Conservation (phyloP, 495 filamentous ascomycete species). For the Penicillium taxi region DNA sequence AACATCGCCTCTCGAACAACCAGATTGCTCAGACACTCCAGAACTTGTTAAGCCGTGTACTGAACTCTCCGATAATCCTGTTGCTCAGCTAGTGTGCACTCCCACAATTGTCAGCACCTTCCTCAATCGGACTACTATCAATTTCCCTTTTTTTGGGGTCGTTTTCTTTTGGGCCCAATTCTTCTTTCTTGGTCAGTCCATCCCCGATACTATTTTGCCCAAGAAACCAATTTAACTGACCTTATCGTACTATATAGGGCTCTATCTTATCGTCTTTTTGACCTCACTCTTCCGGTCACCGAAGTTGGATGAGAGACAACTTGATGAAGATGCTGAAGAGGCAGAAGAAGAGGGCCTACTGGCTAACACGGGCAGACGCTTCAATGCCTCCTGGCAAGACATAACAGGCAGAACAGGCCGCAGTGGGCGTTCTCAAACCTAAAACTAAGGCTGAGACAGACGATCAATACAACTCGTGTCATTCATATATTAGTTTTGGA, state of each 20-base stretch:
- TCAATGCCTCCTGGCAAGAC: slow-evolving; percentile 83
- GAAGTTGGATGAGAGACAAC: slow-evolving; percentile 58
- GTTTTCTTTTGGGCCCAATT: slow-evolving; percentile 95
- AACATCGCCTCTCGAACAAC: slow-evolving; percentile 47
- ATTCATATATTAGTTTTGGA: too few relatives aligned
- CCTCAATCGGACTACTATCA: slow-evolving; percentile 85
- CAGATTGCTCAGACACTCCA: slow-evolving; percentile 69
- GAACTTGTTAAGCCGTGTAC: slow-evolving; percentile 74
- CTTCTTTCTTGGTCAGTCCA: slow-evolving; percentile 60
- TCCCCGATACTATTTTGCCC: not conserved
- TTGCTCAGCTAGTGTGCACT: slow-evolving; percentile 71
- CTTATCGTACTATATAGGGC: slow-evolving; percentile 24
- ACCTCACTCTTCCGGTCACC: slow-evolving; percentile 74
- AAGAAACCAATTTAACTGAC: not conserved
- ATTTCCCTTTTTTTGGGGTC: slow-evolving; percentile 93
- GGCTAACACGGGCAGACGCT: slow-evolving; percentile 67
- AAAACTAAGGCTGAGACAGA: too few relatives aligned
- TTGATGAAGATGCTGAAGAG: slow-evolving; percentile 86
- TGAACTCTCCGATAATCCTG: slow-evolving; percentile 53
- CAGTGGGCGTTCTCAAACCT: slow-evolving; percentile 1
- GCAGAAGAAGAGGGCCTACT: slow-evolving; percentile 91
- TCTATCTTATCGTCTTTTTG: slow-evolving; percentile 72
- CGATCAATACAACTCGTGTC: too few relatives aligned
- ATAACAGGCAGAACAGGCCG: slow-evolving; percentile 52
- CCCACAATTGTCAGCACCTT: slow-evolving; percentile 86